Evolutionary conservation across 2,329 filamentous ascomycete species (phyloP), one percentile per base, ranked within the genome.

Genomic region (Cladosporium sphaerospermum): DNA sequence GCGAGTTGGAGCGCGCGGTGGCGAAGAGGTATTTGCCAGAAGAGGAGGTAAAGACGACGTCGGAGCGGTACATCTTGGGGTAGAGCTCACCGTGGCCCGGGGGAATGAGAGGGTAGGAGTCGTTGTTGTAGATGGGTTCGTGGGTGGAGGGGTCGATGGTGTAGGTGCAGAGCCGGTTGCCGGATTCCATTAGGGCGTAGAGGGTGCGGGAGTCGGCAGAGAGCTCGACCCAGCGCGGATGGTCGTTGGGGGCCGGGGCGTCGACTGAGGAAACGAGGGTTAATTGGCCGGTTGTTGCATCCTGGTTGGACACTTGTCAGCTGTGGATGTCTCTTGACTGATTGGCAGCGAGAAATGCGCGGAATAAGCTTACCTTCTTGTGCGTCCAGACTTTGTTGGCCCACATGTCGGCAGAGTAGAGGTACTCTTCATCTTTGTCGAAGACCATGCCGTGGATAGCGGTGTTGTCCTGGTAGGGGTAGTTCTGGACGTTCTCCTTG

Each of bases 161-260:
- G 70, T 93, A 95, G 62, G 90, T 86, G 68, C 83, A 89, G 53
- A 95, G 73, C 48, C 85, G 78, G 73, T 95, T 95, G 52, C 89
- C 88, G n/a, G 84, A 85, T 71, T 95, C 89, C 87, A 93, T 95
- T 61, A 95, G 77, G 7, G 81, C 88, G 71, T 95, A 95, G 53
- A 95, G 78, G 69, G 89, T 90, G 54, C 83, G 80, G 16, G 88
- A 88, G 1, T 80, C 80, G 2, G 85, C 85, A 68, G 92, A 87
- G 67, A 95, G 85, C 61, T 88, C 88, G 11, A 95, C 87, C 89
- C 89, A 95, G 64, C 89, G 82, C 13, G 89, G 89, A 68, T 93
- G 89, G 69, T 95, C 89, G 56, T 78, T 78, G 2, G 80, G 71
- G 43, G 78, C 77, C 0, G 88, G 88, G 28, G 88, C 88, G 57